Evolutionary conservation across 139 green algal genomes (phyloP), one percentile per base, ranked within the genome.

Genomic region (Zygnema circumcarinatum): DNA sequence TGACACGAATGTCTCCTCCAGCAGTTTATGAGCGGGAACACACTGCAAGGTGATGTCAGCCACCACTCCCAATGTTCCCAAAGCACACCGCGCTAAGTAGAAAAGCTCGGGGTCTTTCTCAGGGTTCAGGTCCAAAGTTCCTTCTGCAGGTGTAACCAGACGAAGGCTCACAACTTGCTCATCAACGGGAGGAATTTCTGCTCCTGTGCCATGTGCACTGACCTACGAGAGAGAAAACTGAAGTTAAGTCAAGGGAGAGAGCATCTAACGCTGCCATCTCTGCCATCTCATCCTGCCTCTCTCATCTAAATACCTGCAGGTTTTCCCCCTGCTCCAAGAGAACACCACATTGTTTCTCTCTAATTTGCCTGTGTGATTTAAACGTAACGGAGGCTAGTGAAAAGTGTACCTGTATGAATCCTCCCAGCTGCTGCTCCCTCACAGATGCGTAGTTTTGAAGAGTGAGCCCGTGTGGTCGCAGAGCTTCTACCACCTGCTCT

Each of bases 361-460:
- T n/a, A n/a, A n/a, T n/a, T n/a, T n/a, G n/a, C n/a, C n/a, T n/a
- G n/a, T n/a, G n/a, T n/a, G n/a, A n/a, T n/a, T n/a, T n/a, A n/a
- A n/a, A n/a, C n/a, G n/a, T n/a, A n/a, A n/a, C n/a, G n/a, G n/a
- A n/a, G n/a, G n/a, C n/a, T n/a, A n/a, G n/a, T n/a, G n/a, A n/a
- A n/a, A n/a, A n/a, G 69, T 41, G 69, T 20, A 98, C 94, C 94
- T 98, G 94, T 0, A 92, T 97, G 91, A 98, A 98, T 31, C 96
- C 96, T 1, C 95, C 96, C 0, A 98, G 93, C 75, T 98, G 95
- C 93, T 99, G 97, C 92, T 99, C 97, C 25, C 94, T 89, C 35
- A 99, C 98, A 76, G 92, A 96, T 0, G 97, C 97, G 85, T 96
- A 98, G 92, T 99, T 99, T 88, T 97, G 93, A 69, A 99, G 94